Conservation (phyloP, 225 moss, liverwort and hornwort genomes). For the Pleurozium schreberi region DNA sequence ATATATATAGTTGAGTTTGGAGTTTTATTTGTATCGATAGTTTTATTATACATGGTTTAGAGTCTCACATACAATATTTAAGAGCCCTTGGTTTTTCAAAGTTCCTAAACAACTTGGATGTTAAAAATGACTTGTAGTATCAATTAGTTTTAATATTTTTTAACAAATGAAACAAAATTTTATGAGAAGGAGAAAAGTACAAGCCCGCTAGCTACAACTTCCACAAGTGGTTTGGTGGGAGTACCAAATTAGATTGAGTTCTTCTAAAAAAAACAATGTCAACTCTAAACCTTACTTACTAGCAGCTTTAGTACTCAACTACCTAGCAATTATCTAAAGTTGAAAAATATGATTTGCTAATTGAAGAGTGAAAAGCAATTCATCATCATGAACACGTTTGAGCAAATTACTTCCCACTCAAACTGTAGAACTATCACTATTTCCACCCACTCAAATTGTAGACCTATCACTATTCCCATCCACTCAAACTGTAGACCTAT, state of each 20-base stretch:
- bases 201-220: no score
- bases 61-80: neutral
- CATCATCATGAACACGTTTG: neutral
- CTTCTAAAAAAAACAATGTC: neutral
- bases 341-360: neutral
- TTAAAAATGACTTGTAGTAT: neutral
- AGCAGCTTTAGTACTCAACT: rapidly evolving
- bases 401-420: neutral
- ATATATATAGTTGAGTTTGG: neutral
- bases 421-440: neutral
- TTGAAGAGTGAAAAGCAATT: neutral
- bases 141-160: no score
- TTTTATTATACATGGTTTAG: neutral
- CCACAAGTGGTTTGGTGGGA: no score
- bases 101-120: no score
- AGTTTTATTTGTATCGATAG: neutral
- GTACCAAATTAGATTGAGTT: neutral
- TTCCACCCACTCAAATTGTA: neutral
- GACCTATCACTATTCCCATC: neutral
- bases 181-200: no score
- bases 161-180: no score
- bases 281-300: neutral
- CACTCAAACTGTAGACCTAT: no score
- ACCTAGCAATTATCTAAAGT: neutral
- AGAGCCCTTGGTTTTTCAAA: rapidly evolving